Evolutionary conservation across 2,329 filamentous ascomycete species (phyloP).

Genomic region (Mollisia scopiformis): DNA sequence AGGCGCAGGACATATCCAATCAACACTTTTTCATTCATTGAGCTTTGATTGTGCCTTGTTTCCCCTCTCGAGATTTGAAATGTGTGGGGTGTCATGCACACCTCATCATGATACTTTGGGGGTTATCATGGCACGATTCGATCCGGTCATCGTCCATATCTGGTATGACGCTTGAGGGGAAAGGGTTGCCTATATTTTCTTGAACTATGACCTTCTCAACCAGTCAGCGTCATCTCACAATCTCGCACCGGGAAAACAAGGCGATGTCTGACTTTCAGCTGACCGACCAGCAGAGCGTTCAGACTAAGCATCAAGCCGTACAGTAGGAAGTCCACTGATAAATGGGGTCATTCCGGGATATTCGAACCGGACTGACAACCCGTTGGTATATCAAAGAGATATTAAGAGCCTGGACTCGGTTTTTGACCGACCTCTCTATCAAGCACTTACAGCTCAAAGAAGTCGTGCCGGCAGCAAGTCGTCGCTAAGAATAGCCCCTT

Average conservation of each 20-base stretch:
- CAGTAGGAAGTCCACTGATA: neutral
- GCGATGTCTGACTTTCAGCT: conserved; percentile 6
- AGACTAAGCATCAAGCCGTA: neutral
- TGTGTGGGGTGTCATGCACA: neutral
- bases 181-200: conserved; percentile 7
- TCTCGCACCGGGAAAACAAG: conserved; percentile 5
- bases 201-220: conserved; percentile 1
- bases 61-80: neutral
- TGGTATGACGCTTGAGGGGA: conserved; percentile 6
- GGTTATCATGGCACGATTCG: neutral
- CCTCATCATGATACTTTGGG: neutral
- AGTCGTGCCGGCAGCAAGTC: no score
- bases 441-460: no score
- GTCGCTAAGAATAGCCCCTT: neutral
- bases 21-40: conserved; percentile 6
- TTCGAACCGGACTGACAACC: neutral
- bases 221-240: conserved; percentile 4
- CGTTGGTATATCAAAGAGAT: neutral
- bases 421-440: neutral
- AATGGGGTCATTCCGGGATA: neutral
- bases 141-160: neutral
- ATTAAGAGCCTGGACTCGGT: neutral
- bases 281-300: conserved; percentile 1
- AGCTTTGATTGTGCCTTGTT: neutral
- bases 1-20: conserved; percentile 21